These are phyloP conservation scores for Phytophthora melonis DNA, from an alignment of 352 stramenopile genomes.

Conservation along the genomic window DNA sequence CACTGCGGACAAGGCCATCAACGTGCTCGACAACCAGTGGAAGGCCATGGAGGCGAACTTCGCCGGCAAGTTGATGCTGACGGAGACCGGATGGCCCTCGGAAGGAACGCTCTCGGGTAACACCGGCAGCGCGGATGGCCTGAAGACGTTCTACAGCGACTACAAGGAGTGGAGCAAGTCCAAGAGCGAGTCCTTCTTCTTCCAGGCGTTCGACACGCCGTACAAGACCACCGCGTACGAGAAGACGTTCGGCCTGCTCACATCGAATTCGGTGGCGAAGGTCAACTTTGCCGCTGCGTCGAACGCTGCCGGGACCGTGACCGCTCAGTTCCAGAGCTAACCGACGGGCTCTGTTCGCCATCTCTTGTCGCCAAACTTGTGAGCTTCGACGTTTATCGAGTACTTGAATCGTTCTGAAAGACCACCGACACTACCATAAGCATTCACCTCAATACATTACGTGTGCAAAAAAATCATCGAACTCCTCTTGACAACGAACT, in stretches of 20 bases:
- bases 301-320: constrained; percentile 12
- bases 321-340: background rate
- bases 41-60: constrained; percentile 36
- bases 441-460: constrained; percentile 22
- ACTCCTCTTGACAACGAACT: background rate
- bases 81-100: constrained; percentile 63
- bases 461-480: constrained; percentile 12
- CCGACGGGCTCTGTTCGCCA: background rate
- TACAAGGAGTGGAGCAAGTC: constrained; percentile 65
- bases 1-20: constrained; percentile 39
- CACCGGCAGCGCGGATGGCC: constrained; percentile 29
- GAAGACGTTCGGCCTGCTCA: constrained; percentile 57
- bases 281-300: constrained; percentile 19
- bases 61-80: constrained; percentile 56
- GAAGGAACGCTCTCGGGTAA: constrained; percentile 37
- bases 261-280: constrained; percentile 36
- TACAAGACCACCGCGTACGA: constrained; percentile 55
- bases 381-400: constrained; percentile 29
- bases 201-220: constrained; percentile 76
- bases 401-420: constrained; percentile 30
- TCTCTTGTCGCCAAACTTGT: constrained; percentile 12
- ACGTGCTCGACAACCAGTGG: constrained; percentile 54
- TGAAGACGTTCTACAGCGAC: constrained; percentile 49
- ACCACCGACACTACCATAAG: constrained; percentile 14
- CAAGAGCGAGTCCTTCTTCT: constrained; percentile 63